Percentiles rank a stretch among this genome's conserved stretches.
These are phyloP conservation scores for Podosphaera aphanis DNA, from an alignment of 2,329 filamentous ascomycete species.

Conservation along the genomic window DNA sequence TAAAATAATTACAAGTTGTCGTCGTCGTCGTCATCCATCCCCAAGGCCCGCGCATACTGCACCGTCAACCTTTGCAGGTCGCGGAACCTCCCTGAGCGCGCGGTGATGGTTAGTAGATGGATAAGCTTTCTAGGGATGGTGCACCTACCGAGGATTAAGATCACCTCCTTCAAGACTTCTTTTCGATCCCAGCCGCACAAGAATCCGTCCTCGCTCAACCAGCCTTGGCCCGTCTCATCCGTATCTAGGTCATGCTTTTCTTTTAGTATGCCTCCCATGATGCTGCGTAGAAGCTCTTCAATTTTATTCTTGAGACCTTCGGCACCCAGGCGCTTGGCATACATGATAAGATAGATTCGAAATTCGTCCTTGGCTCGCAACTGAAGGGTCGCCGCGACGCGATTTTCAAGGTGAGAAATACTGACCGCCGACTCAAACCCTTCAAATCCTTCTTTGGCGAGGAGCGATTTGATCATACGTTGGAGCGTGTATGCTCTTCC, in stretches of 20 bases:
- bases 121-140: not conserved
- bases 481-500: conserved; percentile 81
- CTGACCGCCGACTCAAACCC: conserved; percentile 76
- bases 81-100: conserved; percentile 85
- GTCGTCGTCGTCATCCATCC: conserved; percentile 22
- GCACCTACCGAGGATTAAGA: conserved; percentile 68
- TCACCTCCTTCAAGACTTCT: conserved; percentile 71
- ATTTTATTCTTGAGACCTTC: conserved; percentile 76
- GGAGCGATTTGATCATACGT: conserved; percentile 67
- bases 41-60: conserved; percentile 70
- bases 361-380: conserved; percentile 81
- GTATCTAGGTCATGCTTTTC: conserved; percentile 25
- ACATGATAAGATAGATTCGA: conserved; percentile 88
- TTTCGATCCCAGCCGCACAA: conserved; percentile 81
- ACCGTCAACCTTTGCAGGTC: conserved; percentile 88
- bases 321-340: conserved; percentile 80
- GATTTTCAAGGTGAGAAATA: conserved; percentile 85
- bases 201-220: conserved; percentile 42
- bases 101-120: not conserved
- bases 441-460: conserved; percentile 79
- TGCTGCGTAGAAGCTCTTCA: conserved; percentile 65
- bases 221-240: conserved; percentile 27
- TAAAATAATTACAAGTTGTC: not conserved
- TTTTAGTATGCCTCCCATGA: conserved; percentile 49
- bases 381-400: conserved; percentile 69